Conservation (phyloP, 176 grass and related monocot genomes). For the Ananas comosus region DNA sequence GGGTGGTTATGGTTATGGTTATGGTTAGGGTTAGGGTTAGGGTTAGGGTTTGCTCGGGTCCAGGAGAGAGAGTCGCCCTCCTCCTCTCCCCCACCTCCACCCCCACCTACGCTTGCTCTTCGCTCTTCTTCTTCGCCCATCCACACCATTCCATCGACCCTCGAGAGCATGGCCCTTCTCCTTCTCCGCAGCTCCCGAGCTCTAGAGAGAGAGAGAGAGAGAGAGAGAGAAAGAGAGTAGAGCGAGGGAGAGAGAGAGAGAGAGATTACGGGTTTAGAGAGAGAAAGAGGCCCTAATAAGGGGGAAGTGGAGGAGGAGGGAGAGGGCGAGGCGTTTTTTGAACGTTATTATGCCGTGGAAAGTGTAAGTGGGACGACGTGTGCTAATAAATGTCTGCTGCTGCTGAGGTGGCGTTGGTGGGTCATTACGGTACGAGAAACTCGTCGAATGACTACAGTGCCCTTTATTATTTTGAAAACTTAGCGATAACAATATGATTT, state of each 20-base stretch:
- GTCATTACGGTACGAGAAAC: conserved; percentile 9
- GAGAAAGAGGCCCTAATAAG: no score
- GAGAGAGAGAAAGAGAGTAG: conserved; percentile 3
- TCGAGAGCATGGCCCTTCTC: conserved; percentile 44
- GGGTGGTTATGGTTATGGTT: conserved; percentile 2
- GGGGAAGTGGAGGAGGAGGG: neutral
- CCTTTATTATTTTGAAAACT: neutral
- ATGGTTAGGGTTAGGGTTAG: conserved; percentile 2
- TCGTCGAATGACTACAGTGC: conserved; percentile 11
- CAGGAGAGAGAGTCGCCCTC: conserved; percentile 13
- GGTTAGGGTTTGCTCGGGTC: conserved; percentile 9
- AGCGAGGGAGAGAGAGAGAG: neutral
- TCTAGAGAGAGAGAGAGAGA: conserved; percentile 1
- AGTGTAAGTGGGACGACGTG: conserved; percentile 16
- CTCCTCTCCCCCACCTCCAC: neutral
- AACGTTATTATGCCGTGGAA: conserved; percentile 7
- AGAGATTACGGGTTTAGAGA: no score
- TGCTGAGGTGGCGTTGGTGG: conserved; percentile 12
- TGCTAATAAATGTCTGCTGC: conserved; percentile 17
- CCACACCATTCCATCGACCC: conserved; percentile 50
- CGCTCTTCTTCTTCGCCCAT: conserved; percentile 33
- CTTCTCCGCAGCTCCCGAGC: neutral
- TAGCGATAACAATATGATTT: no score
- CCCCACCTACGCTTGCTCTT: conserved; percentile 11
- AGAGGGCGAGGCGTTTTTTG: conserved; percentile 18